A percentile compares a stretch with the other conserved stretches of the same genome.
Evolutionary conservation across 495 filamentous ascomycete genomes (phyloP).

Genomic region (Neurospora sp.): DNA sequence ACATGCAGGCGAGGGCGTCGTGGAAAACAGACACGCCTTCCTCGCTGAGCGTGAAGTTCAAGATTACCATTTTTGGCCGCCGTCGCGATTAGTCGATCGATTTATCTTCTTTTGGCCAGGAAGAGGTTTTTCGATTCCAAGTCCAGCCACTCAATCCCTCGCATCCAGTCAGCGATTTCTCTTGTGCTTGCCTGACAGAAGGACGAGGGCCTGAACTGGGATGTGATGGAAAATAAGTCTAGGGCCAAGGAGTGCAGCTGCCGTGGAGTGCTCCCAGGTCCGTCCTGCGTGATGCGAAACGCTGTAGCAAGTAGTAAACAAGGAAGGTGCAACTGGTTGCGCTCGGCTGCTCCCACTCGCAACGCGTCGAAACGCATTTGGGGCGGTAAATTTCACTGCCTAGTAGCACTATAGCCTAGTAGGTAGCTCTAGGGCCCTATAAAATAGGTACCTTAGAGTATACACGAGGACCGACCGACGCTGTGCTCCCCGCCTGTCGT

Average conservation of each 20-base stretch:
- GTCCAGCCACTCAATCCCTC: neutral
- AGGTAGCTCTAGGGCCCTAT: neutral
- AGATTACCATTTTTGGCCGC: slow-evolving; percentile 23
- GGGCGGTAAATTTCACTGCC: neutral
- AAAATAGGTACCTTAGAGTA: neutral
- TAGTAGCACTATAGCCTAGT: neutral
- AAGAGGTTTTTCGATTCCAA: neutral
- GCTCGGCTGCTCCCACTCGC: neutral
- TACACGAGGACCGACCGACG: neutral
- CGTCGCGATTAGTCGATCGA: neutral
- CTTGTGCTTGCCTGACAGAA: neutral
- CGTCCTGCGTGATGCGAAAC: neutral
- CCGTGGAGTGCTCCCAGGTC: neutral
- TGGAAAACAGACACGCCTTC: slow-evolving; percentile 65
- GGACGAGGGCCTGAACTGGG: neutral
- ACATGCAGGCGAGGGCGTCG: slow-evolving; percentile 74
- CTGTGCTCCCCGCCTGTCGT: neutral
- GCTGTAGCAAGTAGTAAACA: neutral
- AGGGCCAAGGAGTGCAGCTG: neutral
- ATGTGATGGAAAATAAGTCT: neutral
- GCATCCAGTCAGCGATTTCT: neutral
- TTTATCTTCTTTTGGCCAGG: neutral
- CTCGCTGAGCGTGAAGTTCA: slow-evolving; percentile 71
- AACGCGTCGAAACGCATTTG: neutral
- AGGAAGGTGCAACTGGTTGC: neutral